Evolutionary conservation across 2,329 filamentous ascomycete species (phyloP), one percentile per base, ranked within the genome.

Genomic region (Phialophora chinensis): DNA sequence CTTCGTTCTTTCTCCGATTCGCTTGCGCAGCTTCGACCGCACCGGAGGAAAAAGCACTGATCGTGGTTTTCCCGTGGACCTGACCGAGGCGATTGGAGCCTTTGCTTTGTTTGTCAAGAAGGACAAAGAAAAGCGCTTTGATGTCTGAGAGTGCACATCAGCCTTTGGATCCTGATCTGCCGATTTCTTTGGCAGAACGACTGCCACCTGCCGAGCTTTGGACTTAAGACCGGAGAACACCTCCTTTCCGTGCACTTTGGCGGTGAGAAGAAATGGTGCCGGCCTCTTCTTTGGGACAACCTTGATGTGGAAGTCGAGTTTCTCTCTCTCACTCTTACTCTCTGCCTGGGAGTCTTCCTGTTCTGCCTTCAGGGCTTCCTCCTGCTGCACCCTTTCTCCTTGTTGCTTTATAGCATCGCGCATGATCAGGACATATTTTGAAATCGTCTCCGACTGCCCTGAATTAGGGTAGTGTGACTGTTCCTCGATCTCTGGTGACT

Each of bases 301-400:
- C n/a, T 62, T 54, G 44, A 20, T 62, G 44, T 53, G 49, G 0
- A 83, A 82, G 0, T 66, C 79, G 0, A 86, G 86, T 0, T 31
- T 31, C 31, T 1, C 31, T 1, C 76, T 85, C 35, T 52, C 56
- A 35, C 8, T 38, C 52, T 20, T 53, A 17, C 27, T 5, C 10
- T 25, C 29, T 55, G 29, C 25, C 12, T 29, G 27, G 12, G 20
- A 23, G 25, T 27, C 49, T 25, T 55, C 20, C 33, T 50, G 44
- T 25, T 47, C 38, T 61, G 12, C 31, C n/a, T 57, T 27, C 23
- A 55, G 29, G 25, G 14, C 29, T 42, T 47, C 23, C 29, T 55
- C 50, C 50, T 65, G 25, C 29, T 50, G 38, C 27, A 59, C 17
- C 27, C 65, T 33, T 23, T 64, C 29, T 4, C 61, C 60, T 50